Conservation (phyloP, 805 yeast species). For the Pichia sporocuriosa region DNA sequence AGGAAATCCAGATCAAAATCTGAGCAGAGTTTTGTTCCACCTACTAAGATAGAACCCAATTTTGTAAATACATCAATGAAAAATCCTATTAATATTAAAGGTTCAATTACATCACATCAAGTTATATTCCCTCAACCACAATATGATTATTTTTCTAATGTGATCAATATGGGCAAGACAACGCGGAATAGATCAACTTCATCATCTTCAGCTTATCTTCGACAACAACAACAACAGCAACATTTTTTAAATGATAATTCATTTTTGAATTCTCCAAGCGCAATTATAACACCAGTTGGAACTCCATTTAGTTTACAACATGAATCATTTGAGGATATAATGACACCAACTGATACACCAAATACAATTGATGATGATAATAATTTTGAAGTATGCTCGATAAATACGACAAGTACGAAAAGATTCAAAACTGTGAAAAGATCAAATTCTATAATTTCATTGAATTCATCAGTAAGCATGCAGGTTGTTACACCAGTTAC, state of each 20-base stretch:
- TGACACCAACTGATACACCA: neutral
- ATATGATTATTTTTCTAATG: neutral
- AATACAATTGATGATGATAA: constrained; percentile 2
- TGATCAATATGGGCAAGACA: neutral
- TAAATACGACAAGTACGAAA: constrained; percentile 24
- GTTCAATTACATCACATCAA: no score
- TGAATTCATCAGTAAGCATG: constrained; percentile 20
- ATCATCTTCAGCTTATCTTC: neutral
- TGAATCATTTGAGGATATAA: constrained; percentile 3
- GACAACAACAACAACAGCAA: neutral
- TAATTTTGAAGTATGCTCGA: constrained; percentile 20
- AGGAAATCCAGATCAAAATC: neutral
- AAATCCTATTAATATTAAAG: no score
- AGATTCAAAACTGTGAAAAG: constrained; percentile 24
- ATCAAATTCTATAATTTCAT: constrained; percentile 25
- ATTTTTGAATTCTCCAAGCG: constrained; percentile 1
- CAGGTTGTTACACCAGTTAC: constrained; percentile 15
- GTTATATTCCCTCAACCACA: neutral
- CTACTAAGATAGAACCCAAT: no score
- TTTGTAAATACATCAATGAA: no score
- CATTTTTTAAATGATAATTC: constrained; percentile 1
- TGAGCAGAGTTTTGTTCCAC: no score
- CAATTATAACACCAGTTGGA: neutral
- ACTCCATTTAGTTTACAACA: constrained; percentile 16
- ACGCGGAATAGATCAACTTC: constrained; percentile 3